phyloP scores from a whole-genome alignment of 257 asterid species.

The Gynochthodes officinalis region DNA sequence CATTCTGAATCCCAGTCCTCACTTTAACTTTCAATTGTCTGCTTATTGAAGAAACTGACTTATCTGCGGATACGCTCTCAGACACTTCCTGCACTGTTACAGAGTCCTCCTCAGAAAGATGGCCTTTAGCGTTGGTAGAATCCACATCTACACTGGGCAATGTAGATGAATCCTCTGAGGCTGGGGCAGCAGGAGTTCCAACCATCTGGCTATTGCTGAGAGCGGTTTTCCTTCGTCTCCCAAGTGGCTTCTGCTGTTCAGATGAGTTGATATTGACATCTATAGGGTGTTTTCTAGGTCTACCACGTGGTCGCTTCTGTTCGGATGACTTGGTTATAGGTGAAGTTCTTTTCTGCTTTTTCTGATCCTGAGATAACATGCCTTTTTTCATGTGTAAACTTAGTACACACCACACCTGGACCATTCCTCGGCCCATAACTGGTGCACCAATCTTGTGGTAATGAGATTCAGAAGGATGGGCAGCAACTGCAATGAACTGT shows the following conservation, averaged over 20 bases:
- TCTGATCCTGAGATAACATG: constrained; percentile 28
- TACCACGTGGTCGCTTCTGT: constrained; percentile 31
- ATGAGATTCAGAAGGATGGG: constrained; percentile 87
- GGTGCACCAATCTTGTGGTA: constrained; percentile 81
- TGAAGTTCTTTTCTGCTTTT: constrained; percentile 28
- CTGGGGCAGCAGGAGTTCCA: constrained; percentile 26
- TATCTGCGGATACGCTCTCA: neutral
- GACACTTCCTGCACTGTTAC: constrained; percentile 6
- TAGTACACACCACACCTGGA: constrained; percentile 90
- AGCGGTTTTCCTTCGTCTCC: constrained; percentile 50
- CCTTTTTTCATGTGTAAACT: constrained; percentile 32
- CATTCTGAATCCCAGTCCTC: constrained; percentile 24
- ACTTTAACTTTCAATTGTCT: constrained; percentile 29
- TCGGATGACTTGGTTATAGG: constrained; percentile 17
- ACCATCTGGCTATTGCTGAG: constrained; percentile 15
- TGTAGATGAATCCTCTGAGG: constrained; percentile 18
- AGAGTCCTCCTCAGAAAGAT: constrained; percentile 13
- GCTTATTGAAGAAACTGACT: constrained; percentile 25
- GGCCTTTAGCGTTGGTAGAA: constrained; percentile 11
- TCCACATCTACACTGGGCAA: constrained; percentile 9
- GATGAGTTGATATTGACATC: constrained; percentile 15
- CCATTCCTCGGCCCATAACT: constrained; percentile 76
- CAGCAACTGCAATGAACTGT: constrained; percentile 90
- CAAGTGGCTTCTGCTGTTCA: constrained; percentile 38
- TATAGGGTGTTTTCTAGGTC: constrained; percentile 33